Evolutionary conservation across 495 filamentous ascomycete species (phyloP).

Genomic region (Podospora pseudoanserina): DNA sequence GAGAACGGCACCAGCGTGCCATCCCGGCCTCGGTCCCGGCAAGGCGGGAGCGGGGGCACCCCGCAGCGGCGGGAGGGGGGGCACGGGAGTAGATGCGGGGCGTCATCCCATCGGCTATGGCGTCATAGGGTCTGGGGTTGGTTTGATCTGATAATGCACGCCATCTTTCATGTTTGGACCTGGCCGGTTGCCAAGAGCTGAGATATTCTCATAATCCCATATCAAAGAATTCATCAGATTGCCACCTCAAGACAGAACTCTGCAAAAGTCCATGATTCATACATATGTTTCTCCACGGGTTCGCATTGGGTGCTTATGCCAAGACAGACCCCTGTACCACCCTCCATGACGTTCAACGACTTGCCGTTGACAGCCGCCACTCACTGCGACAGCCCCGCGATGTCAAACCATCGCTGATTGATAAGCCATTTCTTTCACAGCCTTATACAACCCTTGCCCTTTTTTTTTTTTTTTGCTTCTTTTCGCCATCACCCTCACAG

Average conservation of each 20-base stretch:
- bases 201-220: background rate
- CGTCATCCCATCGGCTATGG: conserved; percentile 23
- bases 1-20: background rate
- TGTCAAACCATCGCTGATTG: background rate
- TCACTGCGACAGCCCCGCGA: background rate
- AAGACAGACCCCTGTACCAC: background rate
- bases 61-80: conserved; percentile 6
- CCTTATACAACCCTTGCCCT: background rate
- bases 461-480: background rate
- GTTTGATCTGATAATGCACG: background rate
- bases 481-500: background rate
- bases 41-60: conserved; percentile 6
- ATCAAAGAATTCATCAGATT: conserved; percentile 4
- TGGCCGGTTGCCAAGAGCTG: background rate
- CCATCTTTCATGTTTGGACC: background rate
- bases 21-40: conserved; percentile 8
- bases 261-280: conserved; percentile 1
- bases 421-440: background rate
- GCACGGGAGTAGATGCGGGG: conserved; percentile 12
- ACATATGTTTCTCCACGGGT: background rate
- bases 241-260: background rate
- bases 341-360: conserved; percentile 9
- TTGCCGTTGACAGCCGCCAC: conserved; percentile 1
- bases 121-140: conserved; percentile 17
- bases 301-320: conserved; percentile 7